Evolutionary conservation across 2,329 filamentous ascomycete species (phyloP).

Genomic region (Aspergillus ochraceoroseus): DNA sequence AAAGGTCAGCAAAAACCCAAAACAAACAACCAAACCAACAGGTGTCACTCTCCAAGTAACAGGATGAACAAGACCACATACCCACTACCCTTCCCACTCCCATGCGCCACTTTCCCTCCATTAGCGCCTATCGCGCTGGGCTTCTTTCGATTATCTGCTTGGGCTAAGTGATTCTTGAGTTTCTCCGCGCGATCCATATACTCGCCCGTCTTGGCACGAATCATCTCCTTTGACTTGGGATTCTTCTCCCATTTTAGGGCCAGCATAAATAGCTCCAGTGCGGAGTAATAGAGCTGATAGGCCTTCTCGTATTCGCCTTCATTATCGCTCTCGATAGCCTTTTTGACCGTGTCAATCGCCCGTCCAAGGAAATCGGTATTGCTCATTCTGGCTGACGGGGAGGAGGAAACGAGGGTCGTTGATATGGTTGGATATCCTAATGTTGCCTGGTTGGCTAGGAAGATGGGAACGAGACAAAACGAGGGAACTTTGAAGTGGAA

Average conservation of each 20-base stretch:
- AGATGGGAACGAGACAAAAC: constrained; percentile 6
- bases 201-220: constrained; percentile 86
- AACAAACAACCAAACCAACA: too few species aligned
- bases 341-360: constrained; percentile 94
- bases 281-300: constrained; percentile 91
- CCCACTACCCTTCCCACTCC: constrained; percentile 54
- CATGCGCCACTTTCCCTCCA: constrained; percentile 47
- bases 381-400: constrained; percentile 58
- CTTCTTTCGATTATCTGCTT: constrained; percentile 52
- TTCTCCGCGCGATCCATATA: constrained; percentile 99
- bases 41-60: too few species aligned
- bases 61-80: constrained; percentile 40
- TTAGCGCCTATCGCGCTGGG: constrained; percentile 50
- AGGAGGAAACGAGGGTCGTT: not conserved
- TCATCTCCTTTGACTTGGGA: constrained; percentile 93
- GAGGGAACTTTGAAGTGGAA: too few species aligned
- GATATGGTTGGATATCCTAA: constrained; percentile 3
- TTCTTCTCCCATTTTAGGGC: constrained; percentile 99
- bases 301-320: constrained; percentile 95
- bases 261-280: constrained; percentile 97
- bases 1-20: too few species aligned
- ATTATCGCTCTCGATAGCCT: constrained; percentile 94
- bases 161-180: constrained; percentile 81
- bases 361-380: constrained; percentile 95
- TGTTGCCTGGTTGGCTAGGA: constrained; percentile 7